Conservation (phyloP, 768 basidiomycete species). For the Leccinum longicurvipes region DNA sequence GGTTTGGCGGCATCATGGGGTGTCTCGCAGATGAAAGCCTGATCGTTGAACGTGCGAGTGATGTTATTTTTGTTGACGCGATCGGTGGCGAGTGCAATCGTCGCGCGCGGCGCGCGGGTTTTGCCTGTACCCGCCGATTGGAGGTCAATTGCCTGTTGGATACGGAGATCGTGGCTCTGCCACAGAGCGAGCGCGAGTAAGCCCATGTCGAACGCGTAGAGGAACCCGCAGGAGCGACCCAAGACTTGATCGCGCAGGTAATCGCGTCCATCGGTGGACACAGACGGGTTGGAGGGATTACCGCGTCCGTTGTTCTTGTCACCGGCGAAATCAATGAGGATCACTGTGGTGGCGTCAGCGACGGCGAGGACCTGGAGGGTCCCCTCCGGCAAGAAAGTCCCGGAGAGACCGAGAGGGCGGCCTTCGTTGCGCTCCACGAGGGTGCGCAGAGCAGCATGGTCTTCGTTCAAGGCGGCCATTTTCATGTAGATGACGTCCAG, state of each 20-base stretch:
- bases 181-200: slow-evolving; percentile 30
- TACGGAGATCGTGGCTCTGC: slow-evolving; percentile 32
- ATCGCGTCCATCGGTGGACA: slow-evolving; percentile 18
- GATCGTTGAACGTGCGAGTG: slow-evolving; percentile 5
- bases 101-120: slow-evolving; percentile 20
- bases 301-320: slow-evolving; percentile 35
- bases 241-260: slow-evolving; percentile 30
- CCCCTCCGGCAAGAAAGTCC: slow-evolving; percentile 20
- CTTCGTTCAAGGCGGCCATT: slow-evolving; percentile 24
- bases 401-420: slow-evolving; percentile 30
- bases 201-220: slow-evolving; percentile 32
- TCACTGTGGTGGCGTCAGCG: slow-evolving; percentile 24
- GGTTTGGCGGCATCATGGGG: background rate
- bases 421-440: slow-evolving; percentile 33
- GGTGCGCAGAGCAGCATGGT: slow-evolving; percentile 16
- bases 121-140: slow-evolving; percentile 17
- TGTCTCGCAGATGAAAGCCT: background rate
- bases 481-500: slow-evolving; percentile 13
- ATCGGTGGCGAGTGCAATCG: slow-evolving; percentile 13
- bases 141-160: slow-evolving; percentile 32
- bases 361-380: slow-evolving; percentile 26
- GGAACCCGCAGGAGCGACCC: slow-evolving; percentile 24
- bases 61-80: slow-evolving; percentile 18
- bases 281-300: slow-evolving; percentile 18
- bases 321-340: slow-evolving; percentile 26